Evolutionary conservation across 768 basidiomycete genomes (phyloP).

Genomic region (Termitomyces sp.): DNA sequence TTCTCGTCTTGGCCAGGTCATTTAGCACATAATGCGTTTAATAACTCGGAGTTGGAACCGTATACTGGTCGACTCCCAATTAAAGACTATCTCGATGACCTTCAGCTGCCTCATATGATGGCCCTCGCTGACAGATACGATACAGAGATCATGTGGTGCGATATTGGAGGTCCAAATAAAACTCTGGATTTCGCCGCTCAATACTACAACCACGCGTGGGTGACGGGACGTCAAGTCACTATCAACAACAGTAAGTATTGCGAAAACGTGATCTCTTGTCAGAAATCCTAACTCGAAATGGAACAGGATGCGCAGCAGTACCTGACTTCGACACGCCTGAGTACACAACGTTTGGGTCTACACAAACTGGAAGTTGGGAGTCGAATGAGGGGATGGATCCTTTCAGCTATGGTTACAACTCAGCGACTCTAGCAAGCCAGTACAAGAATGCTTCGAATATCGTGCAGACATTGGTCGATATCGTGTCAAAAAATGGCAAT

Average conservation of each 20-base stretch:
- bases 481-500: slow-evolving; percentile 61
- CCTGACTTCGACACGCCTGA: slow-evolving; percentile 57
- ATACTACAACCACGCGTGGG: slow-evolving; percentile 38
- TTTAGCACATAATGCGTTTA: slow-evolving; percentile 47
- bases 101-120: slow-evolving; percentile 48
- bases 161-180: slow-evolving; percentile 48
- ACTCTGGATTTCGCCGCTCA: slow-evolving; percentile 39
- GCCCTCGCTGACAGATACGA: slow-evolving; percentile 42
- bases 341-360: slow-evolving; percentile 41
- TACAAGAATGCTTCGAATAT: slow-evolving; percentile 49
- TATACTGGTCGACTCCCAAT: slow-evolving; percentile 50
- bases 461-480: slow-evolving; percentile 47
- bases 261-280: neutral
- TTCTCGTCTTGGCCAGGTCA: slow-evolving; percentile 49
- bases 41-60: slow-evolving; percentile 41
- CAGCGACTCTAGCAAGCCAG: slow-evolving; percentile 31
- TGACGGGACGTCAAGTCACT: slow-evolving; percentile 40
- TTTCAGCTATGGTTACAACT: slow-evolving; percentile 43
- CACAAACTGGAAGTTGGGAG: slow-evolving; percentile 49
- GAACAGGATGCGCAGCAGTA: slow-evolving; percentile 40
- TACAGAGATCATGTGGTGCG: slow-evolving; percentile 60
- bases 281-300: neutral
- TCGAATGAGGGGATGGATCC: slow-evolving; percentile 57
- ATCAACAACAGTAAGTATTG: slow-evolving; percentile 28
- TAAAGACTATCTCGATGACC: slow-evolving; percentile 44